A percentile compares a stretch with the other conserved stretches of the same genome.
These are phyloP conservation scores for Globisporangium polare DNA, from an alignment of 352 stramenopile genomes.

Conservation along the genomic window DNA sequence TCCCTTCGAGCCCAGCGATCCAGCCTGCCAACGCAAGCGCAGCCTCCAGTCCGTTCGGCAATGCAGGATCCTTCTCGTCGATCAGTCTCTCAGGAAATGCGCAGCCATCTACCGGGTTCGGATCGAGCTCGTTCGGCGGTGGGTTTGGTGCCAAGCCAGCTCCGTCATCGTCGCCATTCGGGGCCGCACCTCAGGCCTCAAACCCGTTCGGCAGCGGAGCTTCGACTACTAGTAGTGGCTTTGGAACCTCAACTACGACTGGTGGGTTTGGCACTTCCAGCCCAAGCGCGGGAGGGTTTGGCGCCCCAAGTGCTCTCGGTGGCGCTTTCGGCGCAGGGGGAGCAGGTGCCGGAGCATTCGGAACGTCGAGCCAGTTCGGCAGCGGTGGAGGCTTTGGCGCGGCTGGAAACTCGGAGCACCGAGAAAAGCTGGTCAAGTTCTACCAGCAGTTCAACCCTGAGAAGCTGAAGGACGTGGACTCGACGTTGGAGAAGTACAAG, in stretches of 20 bases:
- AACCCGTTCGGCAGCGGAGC: slow-evolving; percentile 19
- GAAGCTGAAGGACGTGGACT: slow-evolving; percentile 64
- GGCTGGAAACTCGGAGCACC: slow-evolving; percentile 33
- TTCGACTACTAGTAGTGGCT: slow-evolving; percentile 1
- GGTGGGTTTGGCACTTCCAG: slow-evolving; percentile 9
- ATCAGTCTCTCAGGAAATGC: slow-evolving; percentile 21
- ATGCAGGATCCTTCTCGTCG: slow-evolving; percentile 38
- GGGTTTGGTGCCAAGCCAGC: slow-evolving; percentile 38
- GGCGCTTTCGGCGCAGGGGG: slow-evolving; percentile 14
- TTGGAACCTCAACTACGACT: slow-evolving; percentile 4
- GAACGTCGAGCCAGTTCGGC: slow-evolving; percentile 30
- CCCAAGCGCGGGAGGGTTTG: slow-evolving; percentile 10
- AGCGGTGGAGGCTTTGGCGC: slow-evolving; percentile 30
- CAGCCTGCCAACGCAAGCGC: slow-evolving; percentile 33
- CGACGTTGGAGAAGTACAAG: slow-evolving; percentile 72
- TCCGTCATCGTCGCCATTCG: slow-evolving; percentile 41
- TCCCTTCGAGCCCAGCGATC: slow-evolving; percentile 35
- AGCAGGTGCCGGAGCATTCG: slow-evolving; percentile 13
- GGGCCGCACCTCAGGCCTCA: slow-evolving; percentile 19
- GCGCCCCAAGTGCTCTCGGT: slow-evolving; percentile 9
- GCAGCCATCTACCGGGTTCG: slow-evolving; percentile 28
- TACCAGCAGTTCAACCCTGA: slow-evolving; percentile 74
- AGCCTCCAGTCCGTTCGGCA: slow-evolving; percentile 61
- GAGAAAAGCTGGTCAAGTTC: slow-evolving; percentile 55
- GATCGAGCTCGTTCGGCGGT: slow-evolving; percentile 24